phyloP scores from a whole-genome alignment of 306 rosid genomes.

The Casuarina equisetifolia region DNA sequence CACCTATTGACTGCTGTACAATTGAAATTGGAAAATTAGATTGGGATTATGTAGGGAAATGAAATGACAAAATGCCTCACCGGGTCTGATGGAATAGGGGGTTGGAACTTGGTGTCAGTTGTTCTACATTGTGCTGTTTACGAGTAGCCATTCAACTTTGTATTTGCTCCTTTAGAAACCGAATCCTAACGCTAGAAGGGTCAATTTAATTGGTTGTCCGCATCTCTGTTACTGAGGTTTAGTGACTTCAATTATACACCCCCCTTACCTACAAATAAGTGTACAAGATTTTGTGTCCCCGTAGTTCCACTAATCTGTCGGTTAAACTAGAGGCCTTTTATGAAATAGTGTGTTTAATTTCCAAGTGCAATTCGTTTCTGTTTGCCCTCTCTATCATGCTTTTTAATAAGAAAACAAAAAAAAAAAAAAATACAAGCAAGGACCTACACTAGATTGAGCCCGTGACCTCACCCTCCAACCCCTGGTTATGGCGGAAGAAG shows the following conservation, averaged over 20 bases:
- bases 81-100: not conserved
- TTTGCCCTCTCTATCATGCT: not conserved
- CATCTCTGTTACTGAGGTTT: not conserved
- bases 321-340: conserved; percentile 1
- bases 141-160: not conserved
- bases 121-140: not conserved
- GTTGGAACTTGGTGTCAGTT: not conserved
- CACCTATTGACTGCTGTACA: not conserved
- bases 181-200: not conserved
- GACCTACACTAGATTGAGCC: not conserved
- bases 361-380: not conserved
- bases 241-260: not conserved
- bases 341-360: not conserved
- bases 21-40: not conserved
- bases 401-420: not conserved
- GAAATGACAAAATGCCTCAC: not conserved
- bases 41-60: not conserved
- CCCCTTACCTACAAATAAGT: not conserved
- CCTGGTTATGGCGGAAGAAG: not conserved
- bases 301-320: not conserved
- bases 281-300: not conserved
- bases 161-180: not conserved
- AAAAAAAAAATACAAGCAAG: not conserved
- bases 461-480: not conserved
- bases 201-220: not conserved